These are phyloP conservation scores for Diaporthe destruens DNA, from an alignment of 2,329 filamentous ascomycete species.

Conservation along the genomic window DNA sequence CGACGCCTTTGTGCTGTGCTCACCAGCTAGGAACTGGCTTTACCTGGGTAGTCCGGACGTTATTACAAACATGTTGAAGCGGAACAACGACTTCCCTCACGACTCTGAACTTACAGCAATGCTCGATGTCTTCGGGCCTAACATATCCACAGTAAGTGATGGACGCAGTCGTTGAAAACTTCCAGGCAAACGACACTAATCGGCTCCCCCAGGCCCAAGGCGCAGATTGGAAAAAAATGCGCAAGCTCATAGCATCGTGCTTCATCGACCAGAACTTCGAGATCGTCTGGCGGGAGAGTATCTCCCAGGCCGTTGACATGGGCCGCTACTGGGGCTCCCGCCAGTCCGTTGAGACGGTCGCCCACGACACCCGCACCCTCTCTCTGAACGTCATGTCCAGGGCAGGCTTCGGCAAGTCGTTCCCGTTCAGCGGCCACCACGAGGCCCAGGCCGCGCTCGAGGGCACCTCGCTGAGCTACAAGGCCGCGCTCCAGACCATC, in stretches of 20 bases:
- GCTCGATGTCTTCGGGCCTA: constrained; percentile 44
- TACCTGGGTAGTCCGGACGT: constrained; percentile 42
- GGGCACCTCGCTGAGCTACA: constrained; percentile 45
- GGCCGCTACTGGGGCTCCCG: constrained; percentile 47
- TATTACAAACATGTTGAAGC: constrained; percentile 35
- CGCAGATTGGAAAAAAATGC: constrained; percentile 45
- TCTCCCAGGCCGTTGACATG: constrained; percentile 47
- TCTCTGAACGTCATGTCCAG: constrained; percentile 48
- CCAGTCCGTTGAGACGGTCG: constrained; percentile 42
- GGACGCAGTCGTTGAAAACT: not conserved
- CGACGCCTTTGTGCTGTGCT: constrained; percentile 43
- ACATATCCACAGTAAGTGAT: constrained; percentile 39
- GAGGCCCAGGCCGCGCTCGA: constrained; percentile 37
- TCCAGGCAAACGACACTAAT: not conserved
- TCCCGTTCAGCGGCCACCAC: constrained; percentile 48
- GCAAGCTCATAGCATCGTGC: constrained; percentile 45
- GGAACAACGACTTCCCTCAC: constrained; percentile 43
- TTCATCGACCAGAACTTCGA: constrained; percentile 50
- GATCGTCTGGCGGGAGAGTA: constrained; percentile 48
- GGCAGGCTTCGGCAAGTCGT: constrained; percentile 50
- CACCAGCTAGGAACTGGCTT: constrained; percentile 42
- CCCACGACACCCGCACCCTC: constrained; percentile 47
- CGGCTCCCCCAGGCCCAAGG: constrained; percentile 35
- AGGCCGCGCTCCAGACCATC: constrained; percentile 47
- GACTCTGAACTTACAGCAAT: constrained; percentile 40